phyloP scores from a whole-genome alignment of 208 protist species.

The Phytomonas francai region DNA sequence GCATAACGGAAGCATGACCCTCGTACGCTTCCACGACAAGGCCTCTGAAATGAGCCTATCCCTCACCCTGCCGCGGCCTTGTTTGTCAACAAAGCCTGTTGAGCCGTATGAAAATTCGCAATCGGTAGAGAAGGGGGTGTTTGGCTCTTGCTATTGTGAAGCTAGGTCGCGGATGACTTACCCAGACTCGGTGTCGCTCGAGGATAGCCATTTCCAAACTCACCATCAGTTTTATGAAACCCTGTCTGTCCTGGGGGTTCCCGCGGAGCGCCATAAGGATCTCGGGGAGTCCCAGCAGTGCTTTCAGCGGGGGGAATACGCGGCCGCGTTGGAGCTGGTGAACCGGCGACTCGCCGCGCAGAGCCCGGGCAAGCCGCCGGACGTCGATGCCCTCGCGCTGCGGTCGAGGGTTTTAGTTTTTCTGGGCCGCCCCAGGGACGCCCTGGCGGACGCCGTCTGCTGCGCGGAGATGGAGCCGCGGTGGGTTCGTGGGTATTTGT shows the following conservation, averaged over 20 bases:
- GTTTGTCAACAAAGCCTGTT: constrained; percentile 46
- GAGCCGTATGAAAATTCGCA: constrained; percentile 39
- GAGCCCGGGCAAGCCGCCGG: not conserved
- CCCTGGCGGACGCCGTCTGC: constrained; percentile 39
- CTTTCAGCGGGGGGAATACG: constrained; percentile 14
- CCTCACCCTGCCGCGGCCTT: constrained; percentile 52
- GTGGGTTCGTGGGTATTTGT: constrained; percentile 60
- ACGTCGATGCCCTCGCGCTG: constrained; percentile 38
- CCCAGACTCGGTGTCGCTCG: too few relatives aligned
- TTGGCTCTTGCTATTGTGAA: too few relatives aligned
- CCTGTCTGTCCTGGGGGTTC: constrained; percentile 19
- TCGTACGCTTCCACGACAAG: constrained; percentile 43
- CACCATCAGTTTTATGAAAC: constrained; percentile 7
- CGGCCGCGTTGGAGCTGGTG: constrained; percentile 17
- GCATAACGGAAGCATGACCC: constrained; percentile 50
- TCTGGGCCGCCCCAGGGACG: constrained; percentile 31
- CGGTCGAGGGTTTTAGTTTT: constrained; percentile 67
- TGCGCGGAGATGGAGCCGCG: constrained; percentile 36
- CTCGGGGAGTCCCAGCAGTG: constrained; percentile 17
- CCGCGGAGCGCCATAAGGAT: constrained; percentile 13
- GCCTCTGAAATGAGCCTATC: constrained; percentile 25
- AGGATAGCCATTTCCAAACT: too few relatives aligned
- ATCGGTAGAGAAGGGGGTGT: too few relatives aligned
- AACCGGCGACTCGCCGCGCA: constrained; percentile 11
- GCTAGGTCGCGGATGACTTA: too few relatives aligned